Base-by-base conservation (phyloP, 805 yeast genomes). In the Lachancea waltii region DNA sequence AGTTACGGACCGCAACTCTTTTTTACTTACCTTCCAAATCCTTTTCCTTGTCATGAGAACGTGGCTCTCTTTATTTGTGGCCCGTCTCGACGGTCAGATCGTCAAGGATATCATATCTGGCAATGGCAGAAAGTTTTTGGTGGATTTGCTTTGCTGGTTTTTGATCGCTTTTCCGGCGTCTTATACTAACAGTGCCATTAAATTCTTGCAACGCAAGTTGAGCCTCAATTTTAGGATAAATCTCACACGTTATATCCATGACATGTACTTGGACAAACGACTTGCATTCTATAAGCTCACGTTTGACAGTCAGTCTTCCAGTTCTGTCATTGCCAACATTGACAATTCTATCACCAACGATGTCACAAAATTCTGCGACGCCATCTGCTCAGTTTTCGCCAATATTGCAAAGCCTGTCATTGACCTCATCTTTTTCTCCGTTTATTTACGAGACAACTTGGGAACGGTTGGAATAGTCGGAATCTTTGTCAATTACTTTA, bases 121-220 rank as follows among this genome's bases (percentile, higher is more conserved):
- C 13, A 77, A 81, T 46, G 85, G 87, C 14, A 72, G 67, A 47
- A 79, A 80, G 37, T 89, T 89, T 50, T 58, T 78, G 28, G 68
- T 84, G 42, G 95, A 89, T 57, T 67, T 89, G 58, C 72, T 77
- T 7, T 82, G 83, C 59, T 89, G 97, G 97, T 75, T 89, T 42
- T 62, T 84, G 43, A 79, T 89, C 54, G 96, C 96, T 1, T 77
- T 89, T 45, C 97, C 97, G 2, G 95, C 96, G 0, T 79, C 92
- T 3, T 89, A 85, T 59, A 83, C 95, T 22, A 89, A 89, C 60
- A 82, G 95, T 33, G 87, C 90, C 41, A 89, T 89, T 55, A 84
- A 82, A 55, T 85, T 74, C 52, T 64, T 89, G 49, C 84, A 87
- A 38, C 75, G 80, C 52, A 72, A 85, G 49, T 65, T 89, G 42